Base-by-base conservation (phyloP, 129 eudicot species). In the Artemisia tridentata region DNA sequence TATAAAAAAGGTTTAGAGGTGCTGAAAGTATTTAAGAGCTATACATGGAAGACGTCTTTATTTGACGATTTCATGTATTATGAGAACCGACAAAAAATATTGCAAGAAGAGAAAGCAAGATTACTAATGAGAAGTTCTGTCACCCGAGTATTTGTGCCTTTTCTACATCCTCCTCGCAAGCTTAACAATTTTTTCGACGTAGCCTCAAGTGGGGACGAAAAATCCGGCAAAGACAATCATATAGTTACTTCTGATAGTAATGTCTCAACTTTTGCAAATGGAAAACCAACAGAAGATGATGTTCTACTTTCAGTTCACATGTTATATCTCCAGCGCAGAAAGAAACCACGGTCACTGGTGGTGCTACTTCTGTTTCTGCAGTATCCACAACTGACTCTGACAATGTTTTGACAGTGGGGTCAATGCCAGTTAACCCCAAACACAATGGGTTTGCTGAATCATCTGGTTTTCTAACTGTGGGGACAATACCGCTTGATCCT, bases 51-150 rank as follows among this genome's bases (percentile, higher is more conserved):
- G 86, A 88, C 96, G 3, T 92, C 95, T 18, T 66, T 92, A 72
- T 84, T 92, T 38, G 98, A 92, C 43, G 98, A 92, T 73, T 89
- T 92, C 79, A 84, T 89, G 91, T 92, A 88, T 75, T 92, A 92
- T 50, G 98, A 89, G 75, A 89, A 89, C 60, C 82, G 98, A 5
- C 95, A 92, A 75, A 84, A 80, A 68, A 68, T 89, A 59, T 52
- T 92, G 75, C 91, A 83, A 73, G 96, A 85, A 69, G 98, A 88
- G 74, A 88, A 86, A 65, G 81, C 91, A 2, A 81, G 91, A 72
- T 72, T 88, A 38, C 78, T 91, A 23, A 75, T 81, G 3, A 88
- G 75, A 60, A 77, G 79, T 17, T 81, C 76, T 41, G 96, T 76
- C 9, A 82, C 77, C 34, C 83, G 3, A 88, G 75, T 55, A 77